These are phyloP conservation scores for Cicer yamashitae DNA, from an alignment of 306 rosid genomes.

Conservation along the genomic window DNA sequence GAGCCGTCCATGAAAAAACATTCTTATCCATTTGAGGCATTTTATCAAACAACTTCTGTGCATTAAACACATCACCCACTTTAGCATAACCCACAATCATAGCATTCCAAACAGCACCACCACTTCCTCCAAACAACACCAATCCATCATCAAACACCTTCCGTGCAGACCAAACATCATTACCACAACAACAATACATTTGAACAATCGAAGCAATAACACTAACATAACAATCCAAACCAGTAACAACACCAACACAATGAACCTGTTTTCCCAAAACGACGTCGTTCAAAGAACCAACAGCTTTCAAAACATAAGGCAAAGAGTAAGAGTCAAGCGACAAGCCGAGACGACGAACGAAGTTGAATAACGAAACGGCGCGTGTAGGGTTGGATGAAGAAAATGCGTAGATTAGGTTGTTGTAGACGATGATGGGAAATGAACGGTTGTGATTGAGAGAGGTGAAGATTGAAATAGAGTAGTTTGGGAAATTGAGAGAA, in stretches of 20 bases:
- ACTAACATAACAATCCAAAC: constrained; percentile 44
- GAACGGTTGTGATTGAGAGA: constrained; percentile 34
- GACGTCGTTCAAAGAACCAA: constrained; percentile 38
- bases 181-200: constrained; percentile 60
- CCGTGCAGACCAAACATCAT: constrained; percentile 53
- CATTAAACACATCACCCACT: constrained; percentile 56
- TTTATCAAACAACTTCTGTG: constrained; percentile 59
- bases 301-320: constrained; percentile 64
- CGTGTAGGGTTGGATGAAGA: constrained; percentile 41
- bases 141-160: constrained; percentile 61
- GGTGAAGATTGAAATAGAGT: constrained; percentile 57
- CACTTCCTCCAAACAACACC: not conserved
- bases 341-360: constrained; percentile 40
- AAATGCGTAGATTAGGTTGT: constrained; percentile 56
- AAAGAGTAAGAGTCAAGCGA: constrained; percentile 66
- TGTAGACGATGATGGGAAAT: constrained; percentile 49
- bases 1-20: constrained; percentile 70
- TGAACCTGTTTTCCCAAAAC: constrained; percentile 58
- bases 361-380: constrained; percentile 50
- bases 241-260: constrained; percentile 55
- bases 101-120: constrained; percentile 53
- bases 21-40: constrained; percentile 60
- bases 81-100: constrained; percentile 67
- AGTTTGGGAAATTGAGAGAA: constrained; percentile 50
- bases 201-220: constrained; percentile 58